These are phyloP conservation scores for Candida mesenterica DNA, from an alignment of 1,139 yeast genomes.

Conservation along the genomic window DNA sequence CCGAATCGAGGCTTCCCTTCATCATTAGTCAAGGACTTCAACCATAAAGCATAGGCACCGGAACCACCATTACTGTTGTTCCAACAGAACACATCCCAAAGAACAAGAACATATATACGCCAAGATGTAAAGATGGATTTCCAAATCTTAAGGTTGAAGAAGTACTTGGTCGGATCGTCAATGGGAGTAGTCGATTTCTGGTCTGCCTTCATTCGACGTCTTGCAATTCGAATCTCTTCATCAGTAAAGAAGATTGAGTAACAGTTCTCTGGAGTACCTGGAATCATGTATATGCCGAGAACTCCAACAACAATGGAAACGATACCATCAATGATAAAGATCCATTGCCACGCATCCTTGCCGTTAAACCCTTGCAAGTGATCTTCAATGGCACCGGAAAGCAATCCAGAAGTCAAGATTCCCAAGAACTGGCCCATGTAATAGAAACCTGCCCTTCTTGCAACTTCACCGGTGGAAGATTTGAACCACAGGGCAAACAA, in stretches of 20 bases:
- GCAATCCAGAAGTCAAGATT: slow-evolving; percentile 58
- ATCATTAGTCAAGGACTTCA: slow-evolving; percentile 30
- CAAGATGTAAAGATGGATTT: slow-evolving; percentile 49
- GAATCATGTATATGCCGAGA: slow-evolving; percentile 59
- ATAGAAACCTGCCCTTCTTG: slow-evolving; percentile 60
- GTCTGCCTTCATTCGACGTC: slow-evolving; percentile 51
- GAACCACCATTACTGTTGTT: slow-evolving; percentile 48
- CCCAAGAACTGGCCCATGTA: slow-evolving; percentile 63
- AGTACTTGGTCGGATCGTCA: slow-evolving; percentile 25
- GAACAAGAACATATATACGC: slow-evolving; percentile 50
- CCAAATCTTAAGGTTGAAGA: slow-evolving; percentile 42
- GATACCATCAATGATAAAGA: slow-evolving; percentile 65
- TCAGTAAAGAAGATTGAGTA: slow-evolving; percentile 56
- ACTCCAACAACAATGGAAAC: slow-evolving; percentile 60
- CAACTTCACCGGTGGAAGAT: slow-evolving; percentile 49
- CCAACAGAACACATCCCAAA: slow-evolving; percentile 65
- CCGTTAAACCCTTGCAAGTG: slow-evolving; percentile 48
- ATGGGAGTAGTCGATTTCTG: slow-evolving; percentile 33
- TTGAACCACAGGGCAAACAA: slow-evolving; percentile 63
- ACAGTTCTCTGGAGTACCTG: slow-evolving; percentile 67
- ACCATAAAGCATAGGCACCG: slow-evolving; percentile 53
- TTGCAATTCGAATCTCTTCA: slow-evolving; percentile 63
- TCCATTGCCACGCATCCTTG: slow-evolving; percentile 70
- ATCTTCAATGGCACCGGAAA: slow-evolving; percentile 59
- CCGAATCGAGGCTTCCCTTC: slow-evolving; percentile 26